phyloP scores from a whole-genome alignment of 2,329 filamentous ascomycete genomes.

The Trichothecium roseum region DNA sequence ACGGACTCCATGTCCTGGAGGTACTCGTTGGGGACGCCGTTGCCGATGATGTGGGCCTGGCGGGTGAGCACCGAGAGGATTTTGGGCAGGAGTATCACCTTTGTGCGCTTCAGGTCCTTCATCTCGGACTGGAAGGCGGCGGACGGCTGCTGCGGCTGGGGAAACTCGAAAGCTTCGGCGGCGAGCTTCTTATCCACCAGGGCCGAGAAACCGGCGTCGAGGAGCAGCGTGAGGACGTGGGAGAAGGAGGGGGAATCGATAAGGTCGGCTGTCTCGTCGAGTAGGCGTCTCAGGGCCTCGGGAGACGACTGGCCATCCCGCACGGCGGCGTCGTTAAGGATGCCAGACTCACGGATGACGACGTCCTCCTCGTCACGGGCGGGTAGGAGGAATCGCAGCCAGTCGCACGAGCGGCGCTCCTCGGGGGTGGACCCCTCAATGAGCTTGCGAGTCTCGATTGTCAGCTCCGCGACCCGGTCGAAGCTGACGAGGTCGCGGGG shows the following conservation, averaged over 20 bases:
- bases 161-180: constrained; percentile 61
- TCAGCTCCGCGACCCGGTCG: constrained; percentile 68
- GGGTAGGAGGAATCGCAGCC: constrained; percentile 79
- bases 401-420: constrained; percentile 41
- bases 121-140: constrained; percentile 34
- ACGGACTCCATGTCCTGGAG: constrained; percentile 67
- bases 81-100: constrained; percentile 65
- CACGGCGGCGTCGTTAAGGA: constrained; percentile 37
- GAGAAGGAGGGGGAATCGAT: constrained; percentile 89
- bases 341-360: constrained; percentile 78
- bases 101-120: constrained; percentile 40
- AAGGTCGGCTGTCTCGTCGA: constrained; percentile 93
- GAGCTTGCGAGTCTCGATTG: constrained; percentile 71
- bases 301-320: constrained; percentile 33
- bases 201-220: constrained; percentile 78
- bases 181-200: constrained; percentile 77
- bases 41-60: constrained; percentile 83
- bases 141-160: constrained; percentile 11
- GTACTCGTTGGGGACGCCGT: constrained; percentile 63
- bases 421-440: constrained; percentile 56
- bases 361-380: constrained; percentile 67
- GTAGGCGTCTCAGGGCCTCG: constrained; percentile 62
- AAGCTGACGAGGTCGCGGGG: constrained; percentile 82
- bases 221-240: constrained; percentile 73
- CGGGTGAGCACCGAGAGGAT: constrained; percentile 81